phyloP scores from a whole-genome alignment of 192 early-diverging fungal genomes.

The Podila epigama region DNA sequence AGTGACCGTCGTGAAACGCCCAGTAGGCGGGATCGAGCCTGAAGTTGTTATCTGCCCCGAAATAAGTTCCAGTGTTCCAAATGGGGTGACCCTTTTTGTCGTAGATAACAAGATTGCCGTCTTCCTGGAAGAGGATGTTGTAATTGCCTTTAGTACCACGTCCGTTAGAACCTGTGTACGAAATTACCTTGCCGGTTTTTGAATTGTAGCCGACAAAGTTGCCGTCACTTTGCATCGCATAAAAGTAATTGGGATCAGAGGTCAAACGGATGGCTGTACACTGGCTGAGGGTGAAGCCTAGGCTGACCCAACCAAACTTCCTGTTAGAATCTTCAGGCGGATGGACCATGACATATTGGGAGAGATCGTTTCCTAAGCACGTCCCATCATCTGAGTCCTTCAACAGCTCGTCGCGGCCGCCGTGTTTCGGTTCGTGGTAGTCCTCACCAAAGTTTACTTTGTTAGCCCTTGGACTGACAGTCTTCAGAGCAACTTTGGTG shows the following conservation, averaged over 20 bases:
- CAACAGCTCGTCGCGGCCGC: too few relatives aligned
- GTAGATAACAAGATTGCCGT: constrained; percentile 28
- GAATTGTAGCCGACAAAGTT: constrained; percentile 21
- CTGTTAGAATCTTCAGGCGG: neutral
- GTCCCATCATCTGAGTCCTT: too few relatives aligned
- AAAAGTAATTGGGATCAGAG: constrained; percentile 6
- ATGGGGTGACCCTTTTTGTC: neutral
- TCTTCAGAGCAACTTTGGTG: too few relatives aligned
- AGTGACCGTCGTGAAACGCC: neutral
- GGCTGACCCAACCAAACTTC: neutral
- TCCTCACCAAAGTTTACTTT: too few relatives aligned
- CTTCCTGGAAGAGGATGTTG: constrained; percentile 8
- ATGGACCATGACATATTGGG: constrained; percentile 1
- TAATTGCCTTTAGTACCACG: constrained; percentile 14
- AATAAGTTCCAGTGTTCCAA: neutral
- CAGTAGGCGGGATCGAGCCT: too few relatives aligned
- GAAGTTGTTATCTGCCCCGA: neutral
- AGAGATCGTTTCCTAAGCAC: constrained; percentile 4
- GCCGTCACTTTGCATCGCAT: constrained; percentile 18
- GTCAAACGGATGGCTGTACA: constrained; percentile 4
- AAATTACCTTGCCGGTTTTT: constrained; percentile 1
- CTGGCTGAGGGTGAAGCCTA: neutral
- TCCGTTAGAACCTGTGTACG: constrained; percentile 4
- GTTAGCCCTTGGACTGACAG: too few relatives aligned
- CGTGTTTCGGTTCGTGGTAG: too few relatives aligned